Evolutionary conservation across 2,329 filamentous ascomycete genomes (phyloP).

Genomic region (Monascus ruber): DNA sequence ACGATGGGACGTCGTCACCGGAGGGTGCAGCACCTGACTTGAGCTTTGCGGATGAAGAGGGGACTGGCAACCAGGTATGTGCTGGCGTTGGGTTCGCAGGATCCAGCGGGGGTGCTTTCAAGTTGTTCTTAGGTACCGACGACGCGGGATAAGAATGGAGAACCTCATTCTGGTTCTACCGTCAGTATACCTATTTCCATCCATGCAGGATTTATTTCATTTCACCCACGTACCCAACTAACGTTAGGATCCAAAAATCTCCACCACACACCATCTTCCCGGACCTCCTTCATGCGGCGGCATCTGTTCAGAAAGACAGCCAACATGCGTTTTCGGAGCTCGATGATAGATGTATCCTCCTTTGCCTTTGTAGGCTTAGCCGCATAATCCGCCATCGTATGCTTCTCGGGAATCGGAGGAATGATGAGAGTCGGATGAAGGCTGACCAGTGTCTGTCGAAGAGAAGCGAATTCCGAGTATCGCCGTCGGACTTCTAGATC

Average conservation of each 20-base stretch:
- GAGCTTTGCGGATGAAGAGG: constrained; percentile 74
- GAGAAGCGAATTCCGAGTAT: constrained; percentile 91
- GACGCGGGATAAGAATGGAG: constrained; percentile 80
- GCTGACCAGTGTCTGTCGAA: constrained; percentile 77
- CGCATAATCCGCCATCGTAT: constrained; percentile 96
- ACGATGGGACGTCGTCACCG: constrained; percentile 45
- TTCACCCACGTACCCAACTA: constrained; percentile 64
- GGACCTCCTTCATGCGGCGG: constrained; percentile 79
- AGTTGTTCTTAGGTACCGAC: constrained; percentile 83
- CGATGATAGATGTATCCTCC: constrained; percentile 93
- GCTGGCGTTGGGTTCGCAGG: constrained; percentile 83
- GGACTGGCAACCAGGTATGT: constrained; percentile 79
- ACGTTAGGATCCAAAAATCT: constrained; percentile 95
- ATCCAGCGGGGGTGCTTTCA: constrained; percentile 91
- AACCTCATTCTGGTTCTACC: constrained; percentile 64
- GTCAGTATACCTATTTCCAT: constrained; percentile 14
- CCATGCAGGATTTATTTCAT: constrained; percentile 6
- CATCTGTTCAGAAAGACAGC: constrained; percentile 92
- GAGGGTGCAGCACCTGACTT: constrained; percentile 49
- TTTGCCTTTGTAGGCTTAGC: constrained; percentile 97
- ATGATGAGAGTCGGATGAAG: constrained; percentile 92
- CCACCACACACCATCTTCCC: constrained; percentile 94
- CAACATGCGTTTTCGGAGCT: constrained; percentile 91
- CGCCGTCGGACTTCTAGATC: constrained; percentile 88
- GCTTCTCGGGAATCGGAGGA: constrained; percentile 95